Conservation (phyloP, 306 rosid species). For the Trifolium dubium region DNA sequence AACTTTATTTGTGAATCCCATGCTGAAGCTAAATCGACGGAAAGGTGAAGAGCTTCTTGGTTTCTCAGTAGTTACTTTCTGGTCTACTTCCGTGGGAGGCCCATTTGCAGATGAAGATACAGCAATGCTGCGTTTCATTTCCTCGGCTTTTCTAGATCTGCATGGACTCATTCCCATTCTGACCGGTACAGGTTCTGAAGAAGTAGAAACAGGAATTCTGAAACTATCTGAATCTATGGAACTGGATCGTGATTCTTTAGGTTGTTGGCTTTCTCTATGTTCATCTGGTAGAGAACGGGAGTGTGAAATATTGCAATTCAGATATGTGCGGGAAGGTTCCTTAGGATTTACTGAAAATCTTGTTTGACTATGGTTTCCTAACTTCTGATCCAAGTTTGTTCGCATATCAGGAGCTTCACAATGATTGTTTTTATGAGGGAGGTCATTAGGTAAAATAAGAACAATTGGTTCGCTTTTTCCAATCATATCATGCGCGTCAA, state of each 20-base stretch:
- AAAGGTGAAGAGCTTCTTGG: slow-evolving; percentile 86
- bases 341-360: slow-evolving; percentile 47
- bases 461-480: slow-evolving; percentile 58
- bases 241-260: slow-evolving; percentile 44
- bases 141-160: slow-evolving; percentile 56
- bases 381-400: slow-evolving; percentile 46
- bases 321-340: slow-evolving; percentile 47
- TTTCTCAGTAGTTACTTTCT: slow-evolving; percentile 61
- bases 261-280: slow-evolving; percentile 43
- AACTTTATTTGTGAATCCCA: slow-evolving; percentile 64
- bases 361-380: slow-evolving; percentile 48
- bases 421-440: slow-evolving; percentile 46
- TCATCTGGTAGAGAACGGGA: slow-evolving; percentile 54
- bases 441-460: slow-evolving; percentile 59
- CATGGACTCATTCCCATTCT: slow-evolving; percentile 58
- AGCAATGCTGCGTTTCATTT: slow-evolving; percentile 41
- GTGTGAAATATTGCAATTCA: slow-evolving; percentile 45
- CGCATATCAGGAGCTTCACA: slow-evolving; percentile 53
- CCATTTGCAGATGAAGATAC: slow-evolving; percentile 47
- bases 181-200: slow-evolving; percentile 38
- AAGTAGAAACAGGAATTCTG: slow-evolving; percentile 46
- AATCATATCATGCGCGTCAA: slow-evolving; percentile 43
- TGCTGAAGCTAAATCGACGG: slow-evolving; percentile 60
- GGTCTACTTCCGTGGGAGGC: slow-evolving; percentile 48
- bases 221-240: slow-evolving; percentile 39